Evolutionary conservation across 345 rosid genomes (phyloP).

Genomic region (Physaria fendleri): DNA sequence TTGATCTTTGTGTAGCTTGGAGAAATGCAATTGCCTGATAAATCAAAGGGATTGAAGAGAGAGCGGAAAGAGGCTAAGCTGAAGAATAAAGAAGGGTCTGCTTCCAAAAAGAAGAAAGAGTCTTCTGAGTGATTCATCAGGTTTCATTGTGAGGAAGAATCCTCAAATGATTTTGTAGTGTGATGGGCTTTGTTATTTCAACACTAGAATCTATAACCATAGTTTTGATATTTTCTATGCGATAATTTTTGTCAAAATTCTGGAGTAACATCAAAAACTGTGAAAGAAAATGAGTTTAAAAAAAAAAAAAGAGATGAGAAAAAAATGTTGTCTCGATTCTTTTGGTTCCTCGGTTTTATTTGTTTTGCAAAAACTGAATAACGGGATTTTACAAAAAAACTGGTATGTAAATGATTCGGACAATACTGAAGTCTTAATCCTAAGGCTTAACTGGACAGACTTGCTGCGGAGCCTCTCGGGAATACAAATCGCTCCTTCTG

Average conservation of each 20-base stretch:
- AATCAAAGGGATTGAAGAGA: slow-evolving; percentile 86
- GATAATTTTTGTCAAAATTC: neutral
- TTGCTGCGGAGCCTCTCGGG: no score
- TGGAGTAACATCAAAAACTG: neutral
- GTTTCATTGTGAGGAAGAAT: neutral
- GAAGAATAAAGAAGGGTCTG: slow-evolving; percentile 34
- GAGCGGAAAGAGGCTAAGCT: slow-evolving; percentile 76
- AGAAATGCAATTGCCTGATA: slow-evolving; percentile 50
- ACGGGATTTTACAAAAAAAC: no score
- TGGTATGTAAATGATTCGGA: no score
- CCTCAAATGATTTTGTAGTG: slow-evolving; percentile 19
- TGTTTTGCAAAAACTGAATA: no score
- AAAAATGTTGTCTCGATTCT: no score
- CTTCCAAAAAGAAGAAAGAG: slow-evolving; percentile 59
- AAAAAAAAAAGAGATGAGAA: neutral
- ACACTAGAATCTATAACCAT: neutral
- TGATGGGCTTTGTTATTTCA: neutral
- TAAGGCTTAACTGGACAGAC: no score
- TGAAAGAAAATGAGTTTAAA: neutral
- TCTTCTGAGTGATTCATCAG: slow-evolving; percentile 28
- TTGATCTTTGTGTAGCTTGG: slow-evolving; percentile 38
- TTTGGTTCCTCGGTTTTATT: no score
- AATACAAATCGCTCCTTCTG: no score
- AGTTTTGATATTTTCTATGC: slow-evolving; percentile 4
- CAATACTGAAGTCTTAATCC: no score